Base-by-base conservation (phyloP, 2,329 filamentous ascomycete species). In the Ophiostoma sp. region DNA sequence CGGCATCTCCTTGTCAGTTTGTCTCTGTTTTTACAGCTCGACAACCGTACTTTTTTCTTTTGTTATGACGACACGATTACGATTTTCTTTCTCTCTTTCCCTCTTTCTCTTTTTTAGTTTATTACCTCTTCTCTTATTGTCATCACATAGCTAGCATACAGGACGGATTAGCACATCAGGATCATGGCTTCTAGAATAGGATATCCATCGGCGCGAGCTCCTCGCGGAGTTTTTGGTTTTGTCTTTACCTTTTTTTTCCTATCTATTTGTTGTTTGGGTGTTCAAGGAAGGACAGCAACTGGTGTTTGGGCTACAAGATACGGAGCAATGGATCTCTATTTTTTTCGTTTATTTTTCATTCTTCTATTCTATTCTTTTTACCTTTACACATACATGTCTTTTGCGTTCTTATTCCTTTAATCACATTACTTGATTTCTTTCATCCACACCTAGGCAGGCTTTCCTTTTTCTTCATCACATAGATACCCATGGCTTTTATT, bases 51-150 rank as follows among this genome's bases (percentile, higher is more conserved):
- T n/a, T 41, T 62, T 62, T 62, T 38, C 27, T 64, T 64, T 64
- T 42, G 38, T 64, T 64, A 42, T 36, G 63, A 45, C 41, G 63
- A 45, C 42, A 65, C 18, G 64, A 65, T 52, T 40, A 65, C 36
- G 64, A 52, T 47, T 49, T 65, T 27, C 38, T 63, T 63, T 41
- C 16, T 63, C 14, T 42, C 5, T 63, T 63, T 41, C 16, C 42
- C 14, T 42, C 5, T 63, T 42, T 55, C 27, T 27, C n/a, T 52
- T 52, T 52, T 52, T 52, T 52, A 18, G 42, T 38, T 60, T 55
- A 6, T 49, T 49, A 49, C n/a, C 5, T n/a, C 18, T 12, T 40
- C 27, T 60, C 18, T 60, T 38, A 36, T 38, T 60, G 4, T 47
- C 45, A 5, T 18, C 27, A 55, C 49, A 55, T 55, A 55, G 49